phyloP scores from a whole-genome alignment of 2,329 filamentous ascomycete species.

The Neonectria magnoliae region DNA sequence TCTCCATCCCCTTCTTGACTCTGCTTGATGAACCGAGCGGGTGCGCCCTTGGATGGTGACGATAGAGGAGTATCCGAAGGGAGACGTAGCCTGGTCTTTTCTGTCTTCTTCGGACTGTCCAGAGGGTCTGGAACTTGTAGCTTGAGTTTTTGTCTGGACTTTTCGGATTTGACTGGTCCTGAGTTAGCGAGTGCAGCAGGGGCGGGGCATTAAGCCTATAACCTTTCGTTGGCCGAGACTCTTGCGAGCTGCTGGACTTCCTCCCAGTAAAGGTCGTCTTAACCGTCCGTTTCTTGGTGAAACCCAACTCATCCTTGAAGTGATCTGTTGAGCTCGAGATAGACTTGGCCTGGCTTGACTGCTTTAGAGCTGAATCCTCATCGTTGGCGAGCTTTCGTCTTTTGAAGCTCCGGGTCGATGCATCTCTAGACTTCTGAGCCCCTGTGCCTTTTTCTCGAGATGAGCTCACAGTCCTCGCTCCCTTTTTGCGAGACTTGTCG shows the following conservation, averaged over 20 bases:
- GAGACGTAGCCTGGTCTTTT: conserved; percentile 6
- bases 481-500: conserved; percentile 11
- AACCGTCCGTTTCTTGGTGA: conserved; percentile 28
- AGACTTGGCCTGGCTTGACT: background rate
- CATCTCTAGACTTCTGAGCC: conserved; percentile 3
- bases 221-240: conserved; percentile 37
- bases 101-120: conserved; percentile 28
- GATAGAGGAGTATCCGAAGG: conserved; percentile 21
- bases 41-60: conserved; percentile 26
- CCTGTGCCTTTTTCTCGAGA: background rate
- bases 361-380: background rate
- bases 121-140: conserved; percentile 29
- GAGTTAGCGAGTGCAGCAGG: background rate
- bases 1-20: conserved; percentile 20
- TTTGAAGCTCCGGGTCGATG: conserved; percentile 26
- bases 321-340: conserved; percentile 36
- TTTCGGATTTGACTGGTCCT: conserved; percentile 24
- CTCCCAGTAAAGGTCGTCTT: conserved; percentile 42
- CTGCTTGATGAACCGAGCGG: conserved; percentile 9
- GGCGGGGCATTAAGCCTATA: background rate
- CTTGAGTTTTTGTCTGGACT: conserved; percentile 14
- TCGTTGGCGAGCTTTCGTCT: conserved; percentile 22
- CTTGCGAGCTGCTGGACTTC: conserved; percentile 34
- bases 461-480: conserved; percentile 13
- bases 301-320: conserved; percentile 37